These are phyloP conservation scores for Euphorbia peplus DNA, from an alignment of 345 rosid genomes.

Conservation along the genomic window DNA sequence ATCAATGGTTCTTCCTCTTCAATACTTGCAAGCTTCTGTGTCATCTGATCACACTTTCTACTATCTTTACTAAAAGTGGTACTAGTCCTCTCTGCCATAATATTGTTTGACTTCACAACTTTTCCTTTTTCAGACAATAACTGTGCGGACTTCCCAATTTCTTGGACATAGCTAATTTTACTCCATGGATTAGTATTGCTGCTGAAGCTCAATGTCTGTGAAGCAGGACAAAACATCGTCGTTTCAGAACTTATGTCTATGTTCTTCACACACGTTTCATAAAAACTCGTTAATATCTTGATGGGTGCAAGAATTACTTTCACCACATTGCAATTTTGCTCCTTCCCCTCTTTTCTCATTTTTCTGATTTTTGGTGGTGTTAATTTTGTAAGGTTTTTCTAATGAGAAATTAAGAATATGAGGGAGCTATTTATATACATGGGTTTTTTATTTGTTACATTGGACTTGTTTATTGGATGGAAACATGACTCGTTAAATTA, in stretches of 20 bases:
- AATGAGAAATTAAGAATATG: not conserved
- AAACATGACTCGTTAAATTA: not conserved
- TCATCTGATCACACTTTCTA: no score
- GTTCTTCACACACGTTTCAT: constrained; percentile 30
- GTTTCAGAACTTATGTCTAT: not conserved
- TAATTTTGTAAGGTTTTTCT: no score
- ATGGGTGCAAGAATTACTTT: constrained; percentile 28
- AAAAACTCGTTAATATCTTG: constrained; percentile 29
- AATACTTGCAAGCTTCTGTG: constrained; percentile 49
- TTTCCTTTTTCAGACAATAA: no score
- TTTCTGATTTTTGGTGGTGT: no score
- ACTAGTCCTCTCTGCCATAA: not conserved
- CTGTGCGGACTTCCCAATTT: no score
- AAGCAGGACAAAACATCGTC: not conserved
- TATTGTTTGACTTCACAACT: not conserved
- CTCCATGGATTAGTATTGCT: not conserved
- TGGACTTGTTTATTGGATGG: not conserved
- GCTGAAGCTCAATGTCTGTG: not conserved
- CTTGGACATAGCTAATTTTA: not conserved
- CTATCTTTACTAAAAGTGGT: no score
- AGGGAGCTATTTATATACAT: not conserved
- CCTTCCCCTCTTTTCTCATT: constrained; percentile 18
- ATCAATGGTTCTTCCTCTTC: constrained; percentile 34
- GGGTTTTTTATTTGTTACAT: not conserved
- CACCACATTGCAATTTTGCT: constrained; percentile 13